Evolutionary conservation across 2,329 filamentous ascomycete species (phyloP), one percentile per base, ranked within the genome.

Genomic region (Colletotrichum navitas): DNA sequence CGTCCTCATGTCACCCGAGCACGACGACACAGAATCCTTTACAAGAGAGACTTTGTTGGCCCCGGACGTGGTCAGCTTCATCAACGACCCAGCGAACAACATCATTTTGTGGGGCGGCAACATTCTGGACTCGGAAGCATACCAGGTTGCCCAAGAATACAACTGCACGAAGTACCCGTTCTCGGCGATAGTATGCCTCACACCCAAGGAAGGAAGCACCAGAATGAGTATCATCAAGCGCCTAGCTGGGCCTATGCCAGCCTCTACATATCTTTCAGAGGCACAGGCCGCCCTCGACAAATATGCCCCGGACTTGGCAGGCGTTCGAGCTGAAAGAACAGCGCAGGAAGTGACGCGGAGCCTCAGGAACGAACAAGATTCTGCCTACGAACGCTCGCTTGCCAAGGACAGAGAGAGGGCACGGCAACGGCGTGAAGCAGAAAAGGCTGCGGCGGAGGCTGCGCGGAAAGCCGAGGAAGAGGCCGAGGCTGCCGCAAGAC

Each of bases 151-250:
- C n/a, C 88, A 89, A 16, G 94, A 95, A 56, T 90, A 98, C 74
- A 91, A 91, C 76, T 96, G 93, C 81, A 97, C 94, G 71, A 97
- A 97, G 79, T 98, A 96, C 77, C 96, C 96, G 12, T 98, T 97
- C 79, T 91, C 93, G 0, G 94, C 92, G 18, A 82, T 98, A 3
- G 91, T 98, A 36, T 95, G 94, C 68, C 92, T 98, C 74, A 97
- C 95, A 0, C 94, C 95, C 0, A 92, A 92, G 75, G 91, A 95
- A 72, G 93, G 93, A 2, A 91, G 91, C 74, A 94, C 94, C 1
- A 90, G 94, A 21, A 98, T 99, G 95, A 94, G 94, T 47, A 93
- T 97, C 21, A 88, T 98, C 67, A 91, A 94, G 76, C 90, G 94
- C 36, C 87, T 97, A 8, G 87, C 89, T 0, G 95, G 96, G 0